Percentiles rank a stretch among this genome's conserved stretches.
Evolutionary conservation across 768 basidiomycete genomes (phyloP).

Genomic region (Boletales sp.): DNA sequence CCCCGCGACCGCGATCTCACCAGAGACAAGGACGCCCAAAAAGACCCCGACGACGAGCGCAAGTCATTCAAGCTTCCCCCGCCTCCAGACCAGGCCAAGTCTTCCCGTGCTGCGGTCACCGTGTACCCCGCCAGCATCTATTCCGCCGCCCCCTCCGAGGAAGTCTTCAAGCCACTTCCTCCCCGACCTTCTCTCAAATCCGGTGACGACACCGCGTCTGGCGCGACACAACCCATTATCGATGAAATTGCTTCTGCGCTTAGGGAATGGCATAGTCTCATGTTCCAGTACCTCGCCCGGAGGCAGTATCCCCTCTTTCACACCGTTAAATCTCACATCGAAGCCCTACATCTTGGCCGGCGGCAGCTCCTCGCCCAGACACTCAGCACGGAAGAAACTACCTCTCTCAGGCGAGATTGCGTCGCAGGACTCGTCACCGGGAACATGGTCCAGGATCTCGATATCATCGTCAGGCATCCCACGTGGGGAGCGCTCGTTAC

Average conservation of each 20-base stretch:
- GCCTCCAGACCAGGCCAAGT: constrained; percentile 71
- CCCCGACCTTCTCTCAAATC: constrained; percentile 94
- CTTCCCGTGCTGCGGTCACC: constrained; percentile 66
- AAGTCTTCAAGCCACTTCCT: constrained; percentile 68
- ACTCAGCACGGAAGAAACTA: constrained; percentile 82
- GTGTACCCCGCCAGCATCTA: constrained; percentile 76
- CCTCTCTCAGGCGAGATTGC: constrained; percentile 78
- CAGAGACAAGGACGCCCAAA: constrained; percentile 53
- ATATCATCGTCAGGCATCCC: constrained; percentile 95
- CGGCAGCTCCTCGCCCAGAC: constrained; percentile 87
- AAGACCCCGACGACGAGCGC: constrained; percentile 59
- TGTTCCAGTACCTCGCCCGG: constrained; percentile 87
- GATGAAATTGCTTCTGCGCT: constrained; percentile 97
- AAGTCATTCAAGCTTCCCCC: constrained; percentile 72
- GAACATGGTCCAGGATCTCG: constrained; percentile 88
- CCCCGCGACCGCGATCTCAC: constrained; percentile 33
- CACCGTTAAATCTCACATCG: constrained; percentile 83
- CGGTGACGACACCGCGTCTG: constrained; percentile 88
- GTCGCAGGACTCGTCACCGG: constrained; percentile 84
- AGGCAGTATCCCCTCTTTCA: constrained; percentile 90
- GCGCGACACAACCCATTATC: constrained; percentile 81
- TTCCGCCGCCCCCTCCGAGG: constrained; percentile 66
- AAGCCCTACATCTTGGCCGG: constrained; percentile 87
- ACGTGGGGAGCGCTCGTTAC: constrained; percentile 86
- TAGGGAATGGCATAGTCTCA: constrained; percentile 91